Evolutionary conservation across 768 basidiomycete species (phyloP), one percentile per base, ranked within the genome.

Genomic region (Leccinum barrowsii): DNA sequence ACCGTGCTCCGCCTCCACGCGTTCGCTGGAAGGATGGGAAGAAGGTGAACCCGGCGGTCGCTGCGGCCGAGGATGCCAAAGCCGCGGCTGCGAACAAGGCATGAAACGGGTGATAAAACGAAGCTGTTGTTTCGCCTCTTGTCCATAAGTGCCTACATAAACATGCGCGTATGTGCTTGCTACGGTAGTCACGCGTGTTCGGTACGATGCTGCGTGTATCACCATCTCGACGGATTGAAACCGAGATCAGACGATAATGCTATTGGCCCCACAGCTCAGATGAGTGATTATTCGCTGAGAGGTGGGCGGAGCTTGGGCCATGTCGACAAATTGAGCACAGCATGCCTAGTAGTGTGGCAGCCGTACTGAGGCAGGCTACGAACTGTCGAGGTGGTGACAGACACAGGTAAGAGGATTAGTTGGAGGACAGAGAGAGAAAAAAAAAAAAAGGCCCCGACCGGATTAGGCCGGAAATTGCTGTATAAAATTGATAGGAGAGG

Each of bases 1-100:
- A 97, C 87, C 93, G 97, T 76, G 89, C 92, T 3, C 97, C 97
- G 60, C 97, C 97, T 64, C 93, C 94, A 26, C 91, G 97, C 63
- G 78, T 98, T 64, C 83, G 96, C 66, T 98, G 93, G 93, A 94
- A 94, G 77, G 90, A 92, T 72, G 89, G 87, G 60, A 92, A 97
- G 85, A 92, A 94, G 82, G 87, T 95, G 75, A 96, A 96, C 80
- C 90, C 93, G 48, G 94, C 94, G 55, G 94, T 97, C 35, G 89
- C 86, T 49, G 94, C 94, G 60, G 94, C 94, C 22, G 90, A 93
- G 78, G 93, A 90, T 55, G 89, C 89, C 30, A 90, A 91, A 75
- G 86, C 82, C 17, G 78, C 73, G 48, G 76, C 73, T 17, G 79
- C 78, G 42, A 74, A 70, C 64, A 85, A 85, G 68, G 81, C 83